phyloP scores from a whole-genome alignment of 257 asterid species.

The Solanum bulbocastanum region DNA sequence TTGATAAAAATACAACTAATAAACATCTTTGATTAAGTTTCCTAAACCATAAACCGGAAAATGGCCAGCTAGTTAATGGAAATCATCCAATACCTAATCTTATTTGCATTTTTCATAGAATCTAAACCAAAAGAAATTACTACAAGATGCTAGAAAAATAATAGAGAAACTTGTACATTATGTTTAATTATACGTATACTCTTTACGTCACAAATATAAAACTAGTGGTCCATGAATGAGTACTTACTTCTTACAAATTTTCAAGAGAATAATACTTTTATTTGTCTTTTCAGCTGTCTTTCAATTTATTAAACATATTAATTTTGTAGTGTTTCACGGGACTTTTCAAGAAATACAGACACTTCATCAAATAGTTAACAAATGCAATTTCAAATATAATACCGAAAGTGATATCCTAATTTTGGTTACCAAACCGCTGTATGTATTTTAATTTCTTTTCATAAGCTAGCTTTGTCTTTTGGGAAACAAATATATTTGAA shows the following conservation, averaged over 20 bases:
- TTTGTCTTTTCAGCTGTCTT: not conserved
- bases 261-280: not conserved
- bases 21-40: not conserved
- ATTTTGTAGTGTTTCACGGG: not conserved
- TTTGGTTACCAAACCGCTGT: not conserved
- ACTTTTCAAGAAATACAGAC: not conserved
- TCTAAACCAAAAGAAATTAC: not conserved
- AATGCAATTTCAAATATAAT: not conserved
- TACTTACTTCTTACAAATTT: not conserved
- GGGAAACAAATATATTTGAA: not conserved
- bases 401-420: not conserved
- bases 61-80: not conserved
- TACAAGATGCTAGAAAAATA: accelerated
- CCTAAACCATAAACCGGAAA: not conserved
- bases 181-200: not conserved
- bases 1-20: not conserved
- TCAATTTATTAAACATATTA: not conserved
- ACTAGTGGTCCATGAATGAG: not conserved
- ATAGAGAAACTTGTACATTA: not conserved
- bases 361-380: not conserved
- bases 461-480: not conserved
- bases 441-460: not conserved
- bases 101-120: not conserved
- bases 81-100: not conserved
- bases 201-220: not conserved